Conservation (phyloP, 148 eudicot species). For the Nepenthes mirabilis region DNA sequence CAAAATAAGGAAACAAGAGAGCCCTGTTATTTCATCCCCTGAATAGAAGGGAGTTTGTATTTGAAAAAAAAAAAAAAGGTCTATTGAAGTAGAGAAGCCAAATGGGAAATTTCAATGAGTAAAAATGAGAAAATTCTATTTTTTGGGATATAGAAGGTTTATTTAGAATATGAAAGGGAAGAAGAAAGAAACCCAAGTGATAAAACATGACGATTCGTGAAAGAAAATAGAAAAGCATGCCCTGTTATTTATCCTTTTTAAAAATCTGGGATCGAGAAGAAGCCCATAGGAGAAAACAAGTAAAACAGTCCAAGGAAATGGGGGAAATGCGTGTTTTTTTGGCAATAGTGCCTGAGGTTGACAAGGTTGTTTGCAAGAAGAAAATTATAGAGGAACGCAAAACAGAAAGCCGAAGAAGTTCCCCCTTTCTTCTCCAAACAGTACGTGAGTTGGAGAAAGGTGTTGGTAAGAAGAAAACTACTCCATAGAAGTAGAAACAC, state of each 20-base stretch:
- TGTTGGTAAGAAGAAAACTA: neutral
- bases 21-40: neutral
- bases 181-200: neutral
- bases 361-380: neutral
- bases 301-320: neutral
- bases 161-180: neutral
- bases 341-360: neutral
- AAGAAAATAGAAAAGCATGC: neutral
- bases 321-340: neutral
- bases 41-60: neutral
- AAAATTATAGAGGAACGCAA: neutral
- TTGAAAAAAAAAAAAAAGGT: no score
- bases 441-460: neutral
- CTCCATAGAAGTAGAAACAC: neutral
- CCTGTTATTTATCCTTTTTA: neutral
- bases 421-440: neutral
- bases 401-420: no score
- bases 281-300: no score
- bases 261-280: no score
- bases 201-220: neutral
- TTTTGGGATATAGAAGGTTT: no score
- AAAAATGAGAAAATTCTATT: no score
- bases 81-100: no score
- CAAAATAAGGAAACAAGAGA: neutral
- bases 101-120: no score